phyloP scores from a whole-genome alignment of 2,329 filamentous ascomycete genomes.

The Pestalotiopsis sp. region DNA sequence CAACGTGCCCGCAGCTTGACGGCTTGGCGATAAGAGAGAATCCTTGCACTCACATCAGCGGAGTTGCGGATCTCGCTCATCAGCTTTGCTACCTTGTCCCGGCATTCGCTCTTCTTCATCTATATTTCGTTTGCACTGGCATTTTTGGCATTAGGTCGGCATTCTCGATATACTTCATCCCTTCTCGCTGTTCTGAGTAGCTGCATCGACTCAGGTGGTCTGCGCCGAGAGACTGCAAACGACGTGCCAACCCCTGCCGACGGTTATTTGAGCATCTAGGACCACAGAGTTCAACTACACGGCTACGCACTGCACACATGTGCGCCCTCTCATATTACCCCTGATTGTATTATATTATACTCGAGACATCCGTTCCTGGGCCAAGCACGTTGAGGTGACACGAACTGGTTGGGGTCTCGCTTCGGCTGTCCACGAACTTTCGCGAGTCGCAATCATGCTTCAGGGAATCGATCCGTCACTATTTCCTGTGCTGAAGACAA shows the following conservation, averaged over 20 bases:
- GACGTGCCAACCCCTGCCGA: neutral
- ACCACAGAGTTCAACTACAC: neutral
- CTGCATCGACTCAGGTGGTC: neutral
- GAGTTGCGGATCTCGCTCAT: neutral
- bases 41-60: neutral
- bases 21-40: neutral
- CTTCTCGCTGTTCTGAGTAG: neutral
- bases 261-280: neutral
- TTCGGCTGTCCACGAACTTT: neutral
- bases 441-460: neutral
- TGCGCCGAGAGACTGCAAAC: neutral
- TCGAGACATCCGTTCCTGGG: neutral
- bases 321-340: neutral
- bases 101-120: neutral
- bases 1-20: neutral
- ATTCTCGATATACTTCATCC: neutral
- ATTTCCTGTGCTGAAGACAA: slow-evolving; percentile 59
- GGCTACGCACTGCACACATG: neutral
- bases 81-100: neutral
- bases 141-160: neutral
- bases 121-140: neutral
- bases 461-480: slow-evolving; percentile 51
- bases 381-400: neutral
- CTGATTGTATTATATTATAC: neutral
- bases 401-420: neutral